A percentile compares a stretch with the other conserved stretches of the same genome.
phyloP scores from a whole-genome alignment of 352 stramenopile species.

The Phytophthora sansomeana region DNA sequence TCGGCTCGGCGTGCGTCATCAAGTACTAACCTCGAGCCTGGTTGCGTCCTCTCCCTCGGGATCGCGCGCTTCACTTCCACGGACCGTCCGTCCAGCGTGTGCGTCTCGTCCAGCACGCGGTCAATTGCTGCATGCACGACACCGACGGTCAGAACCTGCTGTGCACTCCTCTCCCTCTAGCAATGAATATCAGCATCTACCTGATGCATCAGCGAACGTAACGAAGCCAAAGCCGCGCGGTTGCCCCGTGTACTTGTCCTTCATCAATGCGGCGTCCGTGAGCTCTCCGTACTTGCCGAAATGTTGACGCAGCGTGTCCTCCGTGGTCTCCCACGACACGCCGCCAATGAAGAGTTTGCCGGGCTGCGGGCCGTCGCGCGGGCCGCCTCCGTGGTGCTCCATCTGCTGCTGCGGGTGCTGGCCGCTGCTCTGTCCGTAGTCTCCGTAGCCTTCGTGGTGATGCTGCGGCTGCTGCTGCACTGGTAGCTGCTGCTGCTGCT shows the following conservation, averaged over 20 bases:
- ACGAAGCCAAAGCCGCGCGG: conserved; percentile 94
- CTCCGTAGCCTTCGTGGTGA: conserved; percentile 35
- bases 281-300: conserved; percentile 92
- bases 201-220: conserved; percentile 91
- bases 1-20: conserved; percentile 17
- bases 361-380: conserved; percentile 40
- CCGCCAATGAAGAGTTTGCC: conserved; percentile 94
- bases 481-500: conserved; percentile 29
- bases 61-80: conserved; percentile 95
- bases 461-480: conserved; percentile 38
- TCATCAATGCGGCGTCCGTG: conserved; percentile 91
- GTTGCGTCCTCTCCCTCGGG: conserved; percentile 81
- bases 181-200: conserved; percentile 44
- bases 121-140: conserved; percentile 63
- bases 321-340: conserved; percentile 94
- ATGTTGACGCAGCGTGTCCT: conserved; percentile 88
- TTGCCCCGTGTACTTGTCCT: conserved; percentile 94
- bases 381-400: conserved; percentile 37
- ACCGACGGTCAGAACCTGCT: conserved; percentile 37
- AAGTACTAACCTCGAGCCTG: conserved; percentile 78
- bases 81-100: conserved; percentile 90
- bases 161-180: conserved; percentile 1
- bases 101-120: conserved; percentile 83
- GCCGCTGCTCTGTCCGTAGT: conserved; percentile 44
- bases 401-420: conserved; percentile 61